Evolutionary conservation across 345 rosid species (phyloP).

Genomic region (Citropsis articulata): DNA sequence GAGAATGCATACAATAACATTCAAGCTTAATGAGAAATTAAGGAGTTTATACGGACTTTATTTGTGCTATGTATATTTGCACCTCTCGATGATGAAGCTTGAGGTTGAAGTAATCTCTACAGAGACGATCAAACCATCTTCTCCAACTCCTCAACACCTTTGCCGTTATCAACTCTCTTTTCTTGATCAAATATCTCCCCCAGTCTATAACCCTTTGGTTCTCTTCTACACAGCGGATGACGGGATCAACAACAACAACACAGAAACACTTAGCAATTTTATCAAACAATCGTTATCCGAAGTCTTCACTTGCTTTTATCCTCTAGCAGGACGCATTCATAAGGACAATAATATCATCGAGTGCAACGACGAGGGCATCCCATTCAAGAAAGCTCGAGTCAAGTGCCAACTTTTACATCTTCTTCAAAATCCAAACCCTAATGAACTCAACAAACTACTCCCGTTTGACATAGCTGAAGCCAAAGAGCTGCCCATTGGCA

Average conservation of each 20-base stretch:
- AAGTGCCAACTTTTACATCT: slow-evolving; percentile 20
- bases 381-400: slow-evolving; percentile 16
- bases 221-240: slow-evolving; percentile 23
- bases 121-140: slow-evolving; percentile 36
- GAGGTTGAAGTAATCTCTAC: slow-evolving; percentile 25
- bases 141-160: slow-evolving; percentile 38
- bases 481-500: slow-evolving; percentile 5
- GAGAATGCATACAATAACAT: no score
- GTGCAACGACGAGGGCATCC: slow-evolving; percentile 34
- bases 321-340: neutral
- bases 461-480: slow-evolving; percentile 20
- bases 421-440: slow-evolving; percentile 11
- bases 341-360: slow-evolving; percentile 1
- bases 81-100: slow-evolving; percentile 13
- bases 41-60: no score
- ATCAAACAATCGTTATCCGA: neutral
- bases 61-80: no score
- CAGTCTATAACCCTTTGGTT: slow-evolving; percentile 32
- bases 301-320: neutral
- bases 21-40: no score
- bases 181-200: slow-evolving; percentile 39
- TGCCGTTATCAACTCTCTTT: slow-evolving; percentile 33
- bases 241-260: neutral
- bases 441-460: slow-evolving; percentile 20
- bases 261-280: no score